Percentiles rank a stretch among this genome's conserved stretches.
These are phyloP conservation scores for Phytophthora parvispora DNA, from an alignment of 352 stramenopile genomes.

Conservation along the genomic window DNA sequence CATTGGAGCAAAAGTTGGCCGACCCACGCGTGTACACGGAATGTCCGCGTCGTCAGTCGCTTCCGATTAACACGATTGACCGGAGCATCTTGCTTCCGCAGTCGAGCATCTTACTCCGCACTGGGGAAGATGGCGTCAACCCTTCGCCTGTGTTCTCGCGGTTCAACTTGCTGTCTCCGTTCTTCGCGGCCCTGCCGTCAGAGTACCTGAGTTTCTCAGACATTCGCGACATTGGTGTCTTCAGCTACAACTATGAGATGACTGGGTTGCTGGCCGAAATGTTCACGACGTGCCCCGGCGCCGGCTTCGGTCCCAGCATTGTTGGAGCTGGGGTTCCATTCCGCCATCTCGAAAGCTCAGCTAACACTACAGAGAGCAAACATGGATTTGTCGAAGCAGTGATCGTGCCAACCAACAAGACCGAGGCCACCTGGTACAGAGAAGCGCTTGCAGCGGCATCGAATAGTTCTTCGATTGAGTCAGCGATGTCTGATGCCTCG, in stretches of 20 bases:
- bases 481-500: slow-evolving; percentile 21
- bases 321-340: slow-evolving; percentile 21
- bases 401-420: slow-evolving; percentile 59
- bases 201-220: slow-evolving; percentile 83
- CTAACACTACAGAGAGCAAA: slow-evolving; percentile 14
- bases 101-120: slow-evolving; percentile 63
- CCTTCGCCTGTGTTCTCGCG: slow-evolving; percentile 65
- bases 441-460: slow-evolving; percentile 61
- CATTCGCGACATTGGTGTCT: slow-evolving; percentile 73
- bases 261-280: slow-evolving; percentile 74
- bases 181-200: slow-evolving; percentile 64
- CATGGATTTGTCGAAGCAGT: slow-evolving; percentile 71
- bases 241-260: slow-evolving; percentile 92
- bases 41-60: slow-evolving; percentile 55
- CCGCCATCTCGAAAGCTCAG: slow-evolving; percentile 30
- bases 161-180: slow-evolving; percentile 59
- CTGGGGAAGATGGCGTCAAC: slow-evolving; percentile 47
- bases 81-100: slow-evolving; percentile 67
- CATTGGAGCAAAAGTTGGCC: slow-evolving; percentile 61
- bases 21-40: slow-evolving; percentile 72
- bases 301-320: slow-evolving; percentile 30
- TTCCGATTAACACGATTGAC: slow-evolving; percentile 47
- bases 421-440: slow-evolving; percentile 52
- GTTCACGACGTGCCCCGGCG: slow-evolving; percentile 78
- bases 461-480: slow-evolving; percentile 44